phyloP scores from a whole-genome alignment of 257 asterid genomes.

The Buddleja alternifolia region DNA sequence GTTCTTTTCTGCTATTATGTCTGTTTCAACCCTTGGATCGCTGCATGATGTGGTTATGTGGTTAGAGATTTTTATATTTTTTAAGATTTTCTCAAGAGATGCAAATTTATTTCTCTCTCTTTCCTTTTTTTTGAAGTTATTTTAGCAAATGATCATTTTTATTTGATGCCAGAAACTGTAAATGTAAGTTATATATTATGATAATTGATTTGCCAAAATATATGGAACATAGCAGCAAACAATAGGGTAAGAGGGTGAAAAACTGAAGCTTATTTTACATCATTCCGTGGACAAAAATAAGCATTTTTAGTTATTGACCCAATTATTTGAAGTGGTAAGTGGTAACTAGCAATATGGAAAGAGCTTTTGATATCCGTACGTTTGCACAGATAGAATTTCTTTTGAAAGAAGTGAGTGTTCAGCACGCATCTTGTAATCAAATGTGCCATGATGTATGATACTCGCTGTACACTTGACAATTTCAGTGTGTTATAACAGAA shows the following conservation, averaged over 20 bases:
- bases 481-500: neutral
- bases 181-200: no score
- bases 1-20: neutral
- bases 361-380: neutral
- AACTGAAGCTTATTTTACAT: neutral
- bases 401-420: neutral
- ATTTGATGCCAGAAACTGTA: no score
- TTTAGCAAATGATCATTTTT: no score
- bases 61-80: neutral
- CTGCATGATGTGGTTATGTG: slow-evolving; percentile 12
- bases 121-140: neutral
- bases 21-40: neutral
- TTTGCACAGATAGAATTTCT: no score
- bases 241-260: neutral
- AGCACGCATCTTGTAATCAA: neutral
- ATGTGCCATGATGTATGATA: neutral
- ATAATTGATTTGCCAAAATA: neutral
- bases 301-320: neutral
- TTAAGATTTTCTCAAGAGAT: neutral
- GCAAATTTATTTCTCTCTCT: neutral
- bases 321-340: neutral
- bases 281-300: neutral
- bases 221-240: neutral
- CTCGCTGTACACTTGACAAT: neutral
- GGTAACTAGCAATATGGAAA: no score